These are phyloP conservation scores for Dacryopinax spathularia DNA, from an alignment of 768 basidiomycete species.

Conservation along the genomic window DNA sequence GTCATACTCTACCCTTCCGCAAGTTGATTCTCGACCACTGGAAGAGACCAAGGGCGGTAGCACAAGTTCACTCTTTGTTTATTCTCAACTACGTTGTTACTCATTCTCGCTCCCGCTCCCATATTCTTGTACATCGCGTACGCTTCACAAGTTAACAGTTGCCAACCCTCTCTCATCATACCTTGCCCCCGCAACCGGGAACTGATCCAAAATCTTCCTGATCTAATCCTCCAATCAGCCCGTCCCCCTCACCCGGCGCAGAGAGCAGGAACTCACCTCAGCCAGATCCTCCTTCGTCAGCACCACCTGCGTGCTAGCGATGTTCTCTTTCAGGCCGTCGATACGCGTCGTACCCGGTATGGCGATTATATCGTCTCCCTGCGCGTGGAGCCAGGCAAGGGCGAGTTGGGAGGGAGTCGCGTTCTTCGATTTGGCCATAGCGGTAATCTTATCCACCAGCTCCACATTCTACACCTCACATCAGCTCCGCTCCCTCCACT, in stretches of 20 bases:
- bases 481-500: too few species aligned
- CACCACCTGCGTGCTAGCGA: slow-evolving; percentile 14
- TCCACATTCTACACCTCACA: slow-evolving; percentile 13
- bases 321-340: slow-evolving; percentile 20
- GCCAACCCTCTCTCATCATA: too few species aligned
- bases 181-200: slow-evolving; percentile 13
- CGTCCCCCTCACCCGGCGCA: too few species aligned
- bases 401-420: slow-evolving; percentile 15
- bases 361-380: slow-evolving; percentile 15
- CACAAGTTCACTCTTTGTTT: too few species aligned
- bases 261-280: not conserved
- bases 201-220: slow-evolving; percentile 11
- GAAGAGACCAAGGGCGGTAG: too few species aligned
- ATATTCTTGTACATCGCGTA: not conserved
- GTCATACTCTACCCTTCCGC: too few species aligned
- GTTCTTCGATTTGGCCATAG: slow-evolving; percentile 11
- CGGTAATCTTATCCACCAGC: slow-evolving; percentile 11
- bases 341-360: slow-evolving; percentile 13
- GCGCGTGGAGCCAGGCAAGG: slow-evolving; percentile 17
- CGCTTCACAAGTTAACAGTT: too few species aligned
- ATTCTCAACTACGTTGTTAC: too few species aligned
- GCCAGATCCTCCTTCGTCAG: slow-evolving; percentile 18
- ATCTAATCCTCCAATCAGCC: slow-evolving; percentile 10
- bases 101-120: too few species aligned
- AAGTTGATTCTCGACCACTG: too few species aligned